phyloP scores from a whole-genome alignment of 2,329 filamentous ascomycete species.

The Fusarium nematophilum region DNA sequence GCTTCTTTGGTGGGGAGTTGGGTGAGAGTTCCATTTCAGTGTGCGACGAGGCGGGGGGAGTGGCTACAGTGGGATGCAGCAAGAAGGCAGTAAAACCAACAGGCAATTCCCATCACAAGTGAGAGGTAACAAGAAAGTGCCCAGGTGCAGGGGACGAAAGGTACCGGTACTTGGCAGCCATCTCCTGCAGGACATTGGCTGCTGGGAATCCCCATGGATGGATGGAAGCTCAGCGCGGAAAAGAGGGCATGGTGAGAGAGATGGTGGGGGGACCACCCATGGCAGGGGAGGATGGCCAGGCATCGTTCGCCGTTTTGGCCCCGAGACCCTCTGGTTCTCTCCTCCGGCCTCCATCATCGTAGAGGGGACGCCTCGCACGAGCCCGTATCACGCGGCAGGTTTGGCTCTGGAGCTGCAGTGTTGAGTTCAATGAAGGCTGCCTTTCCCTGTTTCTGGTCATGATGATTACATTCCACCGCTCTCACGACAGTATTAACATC shows the following conservation, averaged over 20 bases:
- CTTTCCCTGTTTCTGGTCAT: too few relatives aligned
- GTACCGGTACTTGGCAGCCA: constrained; percentile 29
- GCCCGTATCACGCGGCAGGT: constrained; percentile 21
- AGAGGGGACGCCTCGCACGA: constrained; percentile 22
- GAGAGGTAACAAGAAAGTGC: neutral
- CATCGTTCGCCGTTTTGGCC: constrained; percentile 20
- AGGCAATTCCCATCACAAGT: neutral
- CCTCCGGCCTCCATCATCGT: too few relatives aligned
- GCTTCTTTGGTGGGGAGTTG: constrained; percentile 15
- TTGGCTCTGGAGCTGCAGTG: too few relatives aligned
- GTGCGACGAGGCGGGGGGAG: too few relatives aligned
- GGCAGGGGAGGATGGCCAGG: constrained; percentile 11
- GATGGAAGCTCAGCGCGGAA: constrained; percentile 9
- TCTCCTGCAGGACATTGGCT: constrained; percentile 37
- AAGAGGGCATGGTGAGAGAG: constrained; percentile 1
- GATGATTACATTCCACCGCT: too few relatives aligned
- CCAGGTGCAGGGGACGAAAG: neutral
- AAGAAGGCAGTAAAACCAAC: neutral
- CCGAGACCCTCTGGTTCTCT: constrained; percentile 1
- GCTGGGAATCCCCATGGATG: constrained; percentile 17
- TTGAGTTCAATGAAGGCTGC: too few relatives aligned
- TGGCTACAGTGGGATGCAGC: too few relatives aligned
- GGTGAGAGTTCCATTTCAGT: neutral
- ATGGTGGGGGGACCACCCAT: constrained; percentile 17
- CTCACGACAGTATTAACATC: too few relatives aligned